These are phyloP conservation scores for Oehlia diaphana DNA, from an alignment of 192 early-diverging fungal genomes.

Conservation along the genomic window DNA sequence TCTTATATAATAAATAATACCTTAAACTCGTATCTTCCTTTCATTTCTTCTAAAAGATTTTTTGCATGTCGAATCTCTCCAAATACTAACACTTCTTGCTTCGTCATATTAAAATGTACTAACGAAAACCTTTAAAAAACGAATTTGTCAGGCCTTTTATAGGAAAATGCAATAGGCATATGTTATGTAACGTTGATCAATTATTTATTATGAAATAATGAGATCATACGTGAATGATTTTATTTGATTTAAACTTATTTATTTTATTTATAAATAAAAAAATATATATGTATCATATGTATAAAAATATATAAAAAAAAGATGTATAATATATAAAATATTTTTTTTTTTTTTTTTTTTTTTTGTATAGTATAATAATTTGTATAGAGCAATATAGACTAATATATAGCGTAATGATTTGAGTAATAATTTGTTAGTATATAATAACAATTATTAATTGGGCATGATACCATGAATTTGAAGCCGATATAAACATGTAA, in stretches of 20 bases:
- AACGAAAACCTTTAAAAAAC: background rate
- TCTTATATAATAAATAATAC: background rate
- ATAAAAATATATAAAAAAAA: too few species aligned
- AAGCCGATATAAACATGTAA: slow-evolving; percentile 22
- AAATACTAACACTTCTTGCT: slow-evolving; percentile 22
- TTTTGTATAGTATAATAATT: too few species aligned
- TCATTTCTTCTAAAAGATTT: background rate
- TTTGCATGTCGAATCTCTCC: slow-evolving; percentile 7
- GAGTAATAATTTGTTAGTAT: too few species aligned
- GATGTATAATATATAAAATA: too few species aligned
- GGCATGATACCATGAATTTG: slow-evolving; percentile 12
- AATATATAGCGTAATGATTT: too few species aligned
- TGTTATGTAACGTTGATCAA: background rate
- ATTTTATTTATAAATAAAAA: background rate
- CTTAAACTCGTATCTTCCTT: slow-evolving; percentile 8
- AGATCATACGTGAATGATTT: background rate
- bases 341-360: too few species aligned
- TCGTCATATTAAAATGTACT: background rate
- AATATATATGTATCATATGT: too few species aligned
- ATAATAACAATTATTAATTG: background rate
- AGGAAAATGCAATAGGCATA: too few species aligned
- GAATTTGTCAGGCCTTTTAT: background rate
- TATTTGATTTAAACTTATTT: background rate
- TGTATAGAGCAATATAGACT: too few species aligned
- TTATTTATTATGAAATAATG: background rate